A percentile compares a stretch with the other conserved stretches of the same genome.
Evolutionary conservation across 2,329 filamentous ascomycete genomes (phyloP).

Genomic region (Metarhizium rileyi): DNA sequence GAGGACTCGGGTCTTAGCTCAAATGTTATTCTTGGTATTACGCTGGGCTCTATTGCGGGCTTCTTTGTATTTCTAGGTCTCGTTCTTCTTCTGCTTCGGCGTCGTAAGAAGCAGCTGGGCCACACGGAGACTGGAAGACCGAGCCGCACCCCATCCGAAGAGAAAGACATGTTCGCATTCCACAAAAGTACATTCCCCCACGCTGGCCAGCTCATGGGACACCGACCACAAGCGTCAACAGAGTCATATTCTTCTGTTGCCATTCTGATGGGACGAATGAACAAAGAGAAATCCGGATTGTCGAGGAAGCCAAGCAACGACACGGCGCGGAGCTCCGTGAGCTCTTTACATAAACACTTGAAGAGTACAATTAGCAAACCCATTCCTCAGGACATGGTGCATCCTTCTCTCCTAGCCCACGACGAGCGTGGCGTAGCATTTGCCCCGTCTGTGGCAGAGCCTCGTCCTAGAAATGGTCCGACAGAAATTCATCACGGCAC

Average conservation of each 20-base stretch:
- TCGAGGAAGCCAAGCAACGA: slow-evolving; percentile 48
- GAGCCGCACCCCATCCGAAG: slow-evolving; percentile 38
- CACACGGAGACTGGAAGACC: slow-evolving; percentile 35
- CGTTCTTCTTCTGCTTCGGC: slow-evolving; percentile 50
- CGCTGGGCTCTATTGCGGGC: slow-evolving; percentile 72
- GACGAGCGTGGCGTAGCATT: slow-evolving; percentile 34
- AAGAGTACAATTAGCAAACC: slow-evolving; percentile 55
- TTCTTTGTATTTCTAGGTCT: slow-evolving; percentile 60
- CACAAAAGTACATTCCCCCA: slow-evolving; percentile 31
- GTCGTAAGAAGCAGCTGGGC: slow-evolving; percentile 43
- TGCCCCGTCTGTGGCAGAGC: slow-evolving; percentile 22
- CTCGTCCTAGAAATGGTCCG: slow-evolving; percentile 25
- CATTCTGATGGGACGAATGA: slow-evolving; percentile 55
- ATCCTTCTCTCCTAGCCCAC: slow-evolving; percentile 24
- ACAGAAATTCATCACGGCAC: slow-evolving; percentile 30
- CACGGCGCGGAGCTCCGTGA: slow-evolving; percentile 35
- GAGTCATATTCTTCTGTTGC: slow-evolving; percentile 54
- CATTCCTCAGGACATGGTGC: slow-evolving; percentile 35
- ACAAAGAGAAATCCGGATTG: slow-evolving; percentile 33
- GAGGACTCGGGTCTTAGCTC: slow-evolving; percentile 23
- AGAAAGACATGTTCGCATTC: slow-evolving; percentile 46
- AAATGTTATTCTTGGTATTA: slow-evolving; percentile 64
- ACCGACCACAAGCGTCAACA: slow-evolving; percentile 42
- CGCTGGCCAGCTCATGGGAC: slow-evolving; percentile 35
- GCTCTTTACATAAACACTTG: slow-evolving; percentile 51